A percentile compares a stretch with the other conserved stretches of the same genome.
Conservation (phyloP, 1,139 yeast species). For the Nadsonia starkeyi-henricii region DNA sequence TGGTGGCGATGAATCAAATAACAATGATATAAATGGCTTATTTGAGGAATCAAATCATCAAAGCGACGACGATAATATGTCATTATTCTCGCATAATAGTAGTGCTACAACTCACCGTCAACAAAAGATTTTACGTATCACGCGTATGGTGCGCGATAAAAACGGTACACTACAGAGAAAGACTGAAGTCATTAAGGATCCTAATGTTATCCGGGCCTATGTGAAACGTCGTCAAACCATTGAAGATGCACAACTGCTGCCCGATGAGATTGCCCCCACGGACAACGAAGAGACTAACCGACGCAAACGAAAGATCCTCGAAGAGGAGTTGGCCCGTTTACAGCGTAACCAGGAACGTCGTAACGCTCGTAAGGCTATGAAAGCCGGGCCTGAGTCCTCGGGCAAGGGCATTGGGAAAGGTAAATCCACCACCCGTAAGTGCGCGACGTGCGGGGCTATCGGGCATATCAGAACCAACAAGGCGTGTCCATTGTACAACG, state of each 20-base stretch:
- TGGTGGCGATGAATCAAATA: slow-evolving; percentile 9
- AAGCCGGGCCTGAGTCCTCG: slow-evolving; percentile 19
- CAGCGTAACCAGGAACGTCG: slow-evolving; percentile 61
- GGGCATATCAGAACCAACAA: slow-evolving; percentile 91
- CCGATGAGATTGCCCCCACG: slow-evolving; percentile 61
- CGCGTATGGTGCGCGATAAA: slow-evolving; percentile 68
- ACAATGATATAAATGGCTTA: not conserved
- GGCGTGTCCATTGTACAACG: slow-evolving; percentile 73
- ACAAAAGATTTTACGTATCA: slow-evolving; percentile 50
- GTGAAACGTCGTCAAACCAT: slow-evolving; percentile 62
- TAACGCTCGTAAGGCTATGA: slow-evolving; percentile 38
- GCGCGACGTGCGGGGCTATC: slow-evolving; percentile 89
- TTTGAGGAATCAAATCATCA: slow-evolving; percentile 18
- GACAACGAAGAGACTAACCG: slow-evolving; percentile 76
- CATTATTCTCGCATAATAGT: slow-evolving; percentile 21
- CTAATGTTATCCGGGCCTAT: slow-evolving; percentile 77
- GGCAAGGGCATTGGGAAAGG: slow-evolving; percentile 23
- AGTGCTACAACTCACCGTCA: slow-evolving; percentile 12
- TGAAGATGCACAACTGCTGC: slow-evolving; percentile 53
- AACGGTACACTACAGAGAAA: slow-evolving; percentile 79
- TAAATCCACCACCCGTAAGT: slow-evolving; percentile 69
- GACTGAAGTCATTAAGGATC: slow-evolving; percentile 68
- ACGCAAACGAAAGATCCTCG: slow-evolving; percentile 63
- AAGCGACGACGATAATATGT: slow-evolving; percentile 22
- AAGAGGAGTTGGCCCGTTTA: slow-evolving; percentile 72